A percentile compares a stretch with the other conserved stretches of the same genome.
Conservation (phyloP, 352 stramenopile species). For the Phytophthora citrophthora region DNA sequence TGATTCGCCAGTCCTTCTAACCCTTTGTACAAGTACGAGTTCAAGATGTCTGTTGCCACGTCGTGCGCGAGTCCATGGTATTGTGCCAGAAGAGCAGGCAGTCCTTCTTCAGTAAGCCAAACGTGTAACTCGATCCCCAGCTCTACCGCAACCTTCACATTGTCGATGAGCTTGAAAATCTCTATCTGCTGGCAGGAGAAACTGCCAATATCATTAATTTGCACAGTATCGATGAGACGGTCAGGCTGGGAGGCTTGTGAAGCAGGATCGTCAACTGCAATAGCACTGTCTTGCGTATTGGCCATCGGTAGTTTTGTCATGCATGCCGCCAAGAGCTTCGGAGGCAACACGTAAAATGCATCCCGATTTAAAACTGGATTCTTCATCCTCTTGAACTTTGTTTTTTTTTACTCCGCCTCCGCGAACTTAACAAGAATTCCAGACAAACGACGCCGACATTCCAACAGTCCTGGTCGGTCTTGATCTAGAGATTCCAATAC, state of each 20-base stretch:
- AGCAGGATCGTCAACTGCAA: background rate
- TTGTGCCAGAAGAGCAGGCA: too few species aligned
- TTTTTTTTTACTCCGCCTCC: too few species aligned
- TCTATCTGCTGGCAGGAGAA: slow-evolving; percentile 22
- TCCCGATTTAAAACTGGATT: slow-evolving; percentile 4
- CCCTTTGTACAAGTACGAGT: too few species aligned
- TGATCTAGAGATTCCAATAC: too few species aligned
- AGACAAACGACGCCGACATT: too few species aligned
- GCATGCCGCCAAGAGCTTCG: slow-evolving; percentile 12
- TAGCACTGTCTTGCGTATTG: background rate
- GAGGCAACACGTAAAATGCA: slow-evolving; percentile 18
- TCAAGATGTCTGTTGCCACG: too few species aligned
- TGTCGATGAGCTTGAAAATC: slow-evolving; percentile 1
- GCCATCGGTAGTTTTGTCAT: background rate
- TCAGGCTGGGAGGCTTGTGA: background rate
- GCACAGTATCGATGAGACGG: background rate
- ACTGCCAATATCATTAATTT: slow-evolving; percentile 9
- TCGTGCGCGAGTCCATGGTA: too few species aligned
- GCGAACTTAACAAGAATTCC: too few species aligned
- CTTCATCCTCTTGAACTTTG: background rate
- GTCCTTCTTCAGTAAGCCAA: too few species aligned
- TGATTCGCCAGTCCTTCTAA: too few species aligned
- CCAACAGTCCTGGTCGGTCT: too few species aligned
- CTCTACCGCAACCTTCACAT: background rate
- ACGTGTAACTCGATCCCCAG: background rate